Base-by-base conservation (phyloP, 352 stramenopile species). In the Aphanomyces euteiches region DNA sequence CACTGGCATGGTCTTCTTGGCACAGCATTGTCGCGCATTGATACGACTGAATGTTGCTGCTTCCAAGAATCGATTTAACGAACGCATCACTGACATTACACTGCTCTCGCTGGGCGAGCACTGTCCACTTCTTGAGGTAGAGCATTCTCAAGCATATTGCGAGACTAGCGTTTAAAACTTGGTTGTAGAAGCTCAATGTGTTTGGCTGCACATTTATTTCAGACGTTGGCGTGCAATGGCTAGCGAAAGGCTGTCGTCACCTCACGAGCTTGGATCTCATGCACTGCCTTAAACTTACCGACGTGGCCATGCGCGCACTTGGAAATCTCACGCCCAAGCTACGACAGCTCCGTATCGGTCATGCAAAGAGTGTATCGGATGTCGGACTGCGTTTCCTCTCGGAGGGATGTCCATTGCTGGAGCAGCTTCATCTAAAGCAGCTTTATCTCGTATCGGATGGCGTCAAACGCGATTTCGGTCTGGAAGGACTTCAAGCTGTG, bases 391-490 rank as follows among this genome's bases (percentile, higher is more conserved):
- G 90, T 5, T 81, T 90, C 56, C 74, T 98, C 7, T 79, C 87
- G 7, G 85, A 88, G 37, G 86, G 90, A 5, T 98, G 94, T 57
- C 76, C 79, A 1, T 78, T 86, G 36, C 78, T 98, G 1, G 79
- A 82, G 39, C 69, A 79, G 19, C 79, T 98, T 6, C 81, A 91
- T 67, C 76, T 86, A 59, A 82, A 76, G 36, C 90, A 92, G 34
- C 66, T 98, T 50, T 95, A 93, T 60, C 83, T 98, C 65, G 81
- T 98, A 0, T 97, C 90, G 15, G 93, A 98, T 68, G 94, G 94
- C n/a, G 89, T 85, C 65, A 84, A 96, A 41, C 89, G 91, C 34
- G 83, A 96, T 48, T 98, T 98, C 78, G 91, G 88, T 1, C 77
- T 97, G 4, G 93, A 97, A 75, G 94, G 94, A 4, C 74, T 98